Conservation (phyloP, 116 monocot genomes). For the Papilionanthe hybrid region DNA sequence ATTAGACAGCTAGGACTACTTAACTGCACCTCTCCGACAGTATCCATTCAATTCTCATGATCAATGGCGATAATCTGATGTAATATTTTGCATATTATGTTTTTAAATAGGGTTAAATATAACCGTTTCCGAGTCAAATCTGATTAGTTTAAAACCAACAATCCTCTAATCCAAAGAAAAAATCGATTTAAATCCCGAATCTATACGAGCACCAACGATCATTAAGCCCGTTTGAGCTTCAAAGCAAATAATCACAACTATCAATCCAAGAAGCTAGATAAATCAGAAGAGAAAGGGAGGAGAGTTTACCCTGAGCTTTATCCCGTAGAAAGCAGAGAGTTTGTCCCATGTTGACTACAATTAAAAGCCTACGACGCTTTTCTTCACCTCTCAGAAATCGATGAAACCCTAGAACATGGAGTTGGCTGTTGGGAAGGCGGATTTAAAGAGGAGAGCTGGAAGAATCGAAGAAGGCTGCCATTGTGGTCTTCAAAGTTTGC, state of each 20-base stretch:
- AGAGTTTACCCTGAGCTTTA: conserved; percentile 21
- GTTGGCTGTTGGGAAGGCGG: not conserved
- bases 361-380: not conserved
- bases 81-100: no score
- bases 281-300: not conserved
- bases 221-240: not conserved
- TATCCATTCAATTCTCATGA: no score
- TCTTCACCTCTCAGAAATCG: not conserved
- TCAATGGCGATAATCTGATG: no score
- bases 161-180: no score
- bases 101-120: no score
- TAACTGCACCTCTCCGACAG: no score
- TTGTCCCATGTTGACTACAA: conserved; percentile 4
- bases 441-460: not conserved
- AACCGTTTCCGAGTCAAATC: no score
- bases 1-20: no score
- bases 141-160: no score
- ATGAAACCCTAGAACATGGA: not conserved
- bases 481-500: not conserved
- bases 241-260: not conserved
- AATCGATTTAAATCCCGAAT: not conserved
- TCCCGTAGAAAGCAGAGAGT: conserved; percentile 10
- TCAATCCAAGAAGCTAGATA: not conserved
- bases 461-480: not conserved
- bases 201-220: not conserved